A percentile compares a stretch with the other conserved stretches of the same genome.
phyloP scores from a whole-genome alignment of 768 basidiomycete species.

The Boletus pseudo-olivaceus region DNA sequence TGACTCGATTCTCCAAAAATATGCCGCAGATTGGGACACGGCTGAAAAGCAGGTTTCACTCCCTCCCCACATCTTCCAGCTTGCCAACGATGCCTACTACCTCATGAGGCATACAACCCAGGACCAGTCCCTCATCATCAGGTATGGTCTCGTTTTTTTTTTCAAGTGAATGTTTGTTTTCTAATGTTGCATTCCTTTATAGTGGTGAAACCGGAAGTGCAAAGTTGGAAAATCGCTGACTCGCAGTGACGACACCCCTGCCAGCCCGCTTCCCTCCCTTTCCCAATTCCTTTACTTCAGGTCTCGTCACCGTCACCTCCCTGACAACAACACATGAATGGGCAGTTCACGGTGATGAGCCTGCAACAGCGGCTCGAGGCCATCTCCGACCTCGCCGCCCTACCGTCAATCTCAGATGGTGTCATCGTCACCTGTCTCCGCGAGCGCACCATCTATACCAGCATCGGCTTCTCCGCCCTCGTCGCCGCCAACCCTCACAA shows the following conservation, averaged over 20 bases:
- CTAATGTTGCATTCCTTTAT: too few species aligned
- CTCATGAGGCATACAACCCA: too few species aligned
- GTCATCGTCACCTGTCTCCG: conserved; percentile 80
- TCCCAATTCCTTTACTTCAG: neutral
- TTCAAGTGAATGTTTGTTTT: too few species aligned
- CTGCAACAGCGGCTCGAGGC: conserved; percentile 71
- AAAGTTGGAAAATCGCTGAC: too few species aligned
- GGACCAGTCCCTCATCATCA: too few species aligned
- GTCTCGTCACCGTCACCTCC: neutral
- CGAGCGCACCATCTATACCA: conserved; percentile 79
- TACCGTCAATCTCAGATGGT: conserved; percentile 75
- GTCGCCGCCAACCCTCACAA: conserved; percentile 94
- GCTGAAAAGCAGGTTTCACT: conserved; percentile 54
- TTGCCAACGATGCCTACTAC: conserved; percentile 89
- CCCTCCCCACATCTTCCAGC: conserved; percentile 87
- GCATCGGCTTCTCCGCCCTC: conserved; percentile 63
- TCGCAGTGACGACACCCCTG: conserved; percentile 1
- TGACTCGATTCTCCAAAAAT: conserved; percentile 75
- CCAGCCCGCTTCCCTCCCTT: neutral
- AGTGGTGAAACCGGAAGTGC: too few species aligned
- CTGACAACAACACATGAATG: conserved; percentile 28
- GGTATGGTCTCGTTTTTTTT: too few species aligned
- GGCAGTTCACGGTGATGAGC: conserved; percentile 43
- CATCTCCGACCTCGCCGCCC: conserved; percentile 62
- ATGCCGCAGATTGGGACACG: conserved; percentile 80